These are phyloP conservation scores for Neoboletus magnificus DNA, from an alignment of 768 basidiomycete genomes.

Conservation along the genomic window DNA sequence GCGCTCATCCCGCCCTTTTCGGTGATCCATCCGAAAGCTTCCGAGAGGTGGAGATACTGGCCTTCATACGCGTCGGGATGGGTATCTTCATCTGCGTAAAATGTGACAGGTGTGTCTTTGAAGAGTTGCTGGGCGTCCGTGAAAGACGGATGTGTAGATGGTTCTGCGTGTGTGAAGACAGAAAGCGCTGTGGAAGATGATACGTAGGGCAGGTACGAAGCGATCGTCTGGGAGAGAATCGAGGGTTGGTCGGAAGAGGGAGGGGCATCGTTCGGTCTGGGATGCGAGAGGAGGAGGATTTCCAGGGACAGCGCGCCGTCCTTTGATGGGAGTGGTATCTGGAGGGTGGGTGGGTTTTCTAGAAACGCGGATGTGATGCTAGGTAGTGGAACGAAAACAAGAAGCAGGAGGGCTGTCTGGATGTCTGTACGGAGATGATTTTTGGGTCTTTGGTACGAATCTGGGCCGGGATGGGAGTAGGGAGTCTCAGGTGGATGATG, in stretches of 20 bases:
- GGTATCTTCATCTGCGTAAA: constrained; percentile 30
- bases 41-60: constrained; percentile 41
- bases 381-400: constrained; percentile 11
- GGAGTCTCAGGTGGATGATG: background rate
- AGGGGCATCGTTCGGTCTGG: constrained; percentile 34
- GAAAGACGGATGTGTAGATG: constrained; percentile 32
- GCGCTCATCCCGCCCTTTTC: constrained; percentile 19
- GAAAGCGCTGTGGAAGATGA: constrained; percentile 30
- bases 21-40: constrained; percentile 38
- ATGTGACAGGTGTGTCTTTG: constrained; percentile 20
- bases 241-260: constrained; percentile 14
- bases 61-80: constrained; percentile 24
- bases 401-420: constrained; percentile 17
- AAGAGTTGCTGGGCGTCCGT: constrained; percentile 24
- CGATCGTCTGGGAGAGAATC: constrained; percentile 36
- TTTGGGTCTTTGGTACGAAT: background rate
- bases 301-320: constrained; percentile 34
- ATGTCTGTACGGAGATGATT: constrained; percentile 14
- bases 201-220: constrained; percentile 36
- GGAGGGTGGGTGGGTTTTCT: background rate
- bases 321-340: constrained; percentile 15
- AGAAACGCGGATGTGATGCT: constrained; percentile 1
- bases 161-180: constrained; percentile 37
- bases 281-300: constrained; percentile 40
- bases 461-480: background rate